Evolutionary conservation across 371 early-diverging fungal genomes (phyloP).

Genomic region (Gilbertella persicaria): DNA sequence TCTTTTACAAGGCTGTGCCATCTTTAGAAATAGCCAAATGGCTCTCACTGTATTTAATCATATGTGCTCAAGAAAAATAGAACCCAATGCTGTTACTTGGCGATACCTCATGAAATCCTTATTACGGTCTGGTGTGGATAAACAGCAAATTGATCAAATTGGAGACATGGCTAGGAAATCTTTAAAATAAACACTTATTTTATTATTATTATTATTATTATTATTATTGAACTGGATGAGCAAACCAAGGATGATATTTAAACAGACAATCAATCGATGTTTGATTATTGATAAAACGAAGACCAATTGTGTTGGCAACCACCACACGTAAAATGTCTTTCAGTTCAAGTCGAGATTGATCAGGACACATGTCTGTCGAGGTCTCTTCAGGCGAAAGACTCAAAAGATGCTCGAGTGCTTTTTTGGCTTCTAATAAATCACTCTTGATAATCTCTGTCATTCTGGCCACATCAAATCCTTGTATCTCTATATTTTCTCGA

Average conservation of each 20-base stretch:
- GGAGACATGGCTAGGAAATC: constrained; percentile 25
- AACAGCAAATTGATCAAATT: constrained; percentile 33
- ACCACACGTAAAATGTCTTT: constrained; percentile 24
- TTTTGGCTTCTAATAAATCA: constrained; percentile 34
- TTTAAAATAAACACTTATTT: constrained; percentile 1
- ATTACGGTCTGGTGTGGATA: constrained; percentile 35
- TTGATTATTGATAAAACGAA: constrained; percentile 11
- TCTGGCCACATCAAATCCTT: constrained; percentile 23
- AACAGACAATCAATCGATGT: constrained; percentile 19
- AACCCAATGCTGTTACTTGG: constrained; percentile 42
- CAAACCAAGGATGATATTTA: constrained; percentile 59
- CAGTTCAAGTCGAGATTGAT: constrained; percentile 43
- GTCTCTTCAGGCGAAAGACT: constrained; percentile 25
- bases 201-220: constrained; percentile 14
- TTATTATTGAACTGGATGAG: constrained; percentile 21
- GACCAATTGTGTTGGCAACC: constrained; percentile 39
- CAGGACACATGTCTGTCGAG: constrained; percentile 47
- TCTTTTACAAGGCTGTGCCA: constrained; percentile 47
- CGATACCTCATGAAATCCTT: constrained; percentile 43
- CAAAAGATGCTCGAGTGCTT: constrained; percentile 27
- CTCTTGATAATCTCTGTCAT: constrained; percentile 24
- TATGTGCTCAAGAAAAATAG: constrained; percentile 35
- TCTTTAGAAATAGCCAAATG: constrained; percentile 37
- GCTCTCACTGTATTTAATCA: constrained; percentile 37
- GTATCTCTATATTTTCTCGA: constrained; percentile 26